These are phyloP conservation scores for Acacia acuminata DNA, from an alignment of 306 rosid genomes.

Conservation along the genomic window DNA sequence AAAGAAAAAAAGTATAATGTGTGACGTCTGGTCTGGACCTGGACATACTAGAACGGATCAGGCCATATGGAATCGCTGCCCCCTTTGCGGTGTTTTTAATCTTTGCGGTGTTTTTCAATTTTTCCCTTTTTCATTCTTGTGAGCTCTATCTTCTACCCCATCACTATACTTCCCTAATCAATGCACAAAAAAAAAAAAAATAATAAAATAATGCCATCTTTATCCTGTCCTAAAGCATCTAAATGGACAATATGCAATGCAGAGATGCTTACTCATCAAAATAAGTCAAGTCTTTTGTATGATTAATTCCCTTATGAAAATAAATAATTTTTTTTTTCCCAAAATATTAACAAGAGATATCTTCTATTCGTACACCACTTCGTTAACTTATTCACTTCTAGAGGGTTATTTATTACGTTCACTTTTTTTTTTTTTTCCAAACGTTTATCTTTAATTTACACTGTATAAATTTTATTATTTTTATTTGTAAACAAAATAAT, in stretches of 20 bases:
- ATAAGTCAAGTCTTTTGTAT: not conserved
- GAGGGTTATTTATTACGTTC: not conserved
- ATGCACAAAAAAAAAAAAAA: no score
- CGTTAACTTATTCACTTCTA: not conserved
- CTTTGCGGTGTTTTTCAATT: not conserved
- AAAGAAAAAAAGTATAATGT: not conserved
- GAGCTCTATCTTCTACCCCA: not conserved
- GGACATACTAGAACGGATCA: not conserved
- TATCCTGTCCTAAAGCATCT: not conserved
- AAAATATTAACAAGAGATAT: not conserved
- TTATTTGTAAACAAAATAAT: not conserved
- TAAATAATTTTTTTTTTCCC: no score
- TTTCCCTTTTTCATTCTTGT: not conserved
- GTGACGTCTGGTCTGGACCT: not conserved
- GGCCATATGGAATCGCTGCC: no score
- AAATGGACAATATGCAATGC: not conserved
- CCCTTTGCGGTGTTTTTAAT: no score
- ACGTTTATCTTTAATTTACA: not conserved
- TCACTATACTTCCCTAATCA: not conserved
- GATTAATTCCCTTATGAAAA: not conserved
- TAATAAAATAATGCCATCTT: not conserved
- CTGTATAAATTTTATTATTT: not conserved
- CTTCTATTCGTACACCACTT: no score
- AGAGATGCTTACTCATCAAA: not conserved
- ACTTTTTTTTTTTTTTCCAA: not conserved